Evolutionary conservation across 768 basidiomycete species (phyloP).

Genomic region (Pisolithus albus): DNA sequence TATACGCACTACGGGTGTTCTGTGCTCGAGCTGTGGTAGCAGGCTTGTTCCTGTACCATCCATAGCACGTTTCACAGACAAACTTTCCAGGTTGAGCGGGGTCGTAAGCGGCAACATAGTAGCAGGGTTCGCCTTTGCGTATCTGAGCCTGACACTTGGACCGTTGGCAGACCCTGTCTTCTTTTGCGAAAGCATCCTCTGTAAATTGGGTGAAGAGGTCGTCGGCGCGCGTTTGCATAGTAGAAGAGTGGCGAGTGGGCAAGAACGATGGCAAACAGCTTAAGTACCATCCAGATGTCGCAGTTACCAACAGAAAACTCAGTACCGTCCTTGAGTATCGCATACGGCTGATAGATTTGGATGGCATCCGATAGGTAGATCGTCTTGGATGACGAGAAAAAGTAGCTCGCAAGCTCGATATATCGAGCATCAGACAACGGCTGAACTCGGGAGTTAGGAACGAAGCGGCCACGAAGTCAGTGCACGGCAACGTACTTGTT

Average conservation of each 20-base stretch:
- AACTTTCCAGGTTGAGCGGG: background rate
- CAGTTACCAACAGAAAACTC: no score
- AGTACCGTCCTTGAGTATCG: no score
- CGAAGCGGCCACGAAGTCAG: no score
- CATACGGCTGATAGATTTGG: no score
- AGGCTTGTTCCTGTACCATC: background rate
- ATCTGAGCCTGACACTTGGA: background rate
- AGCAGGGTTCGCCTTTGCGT: conserved; percentile 1
- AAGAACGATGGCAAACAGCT: background rate
- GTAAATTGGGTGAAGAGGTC: conserved; percentile 5
- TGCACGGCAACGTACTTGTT: no score
- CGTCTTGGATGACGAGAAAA: background rate
- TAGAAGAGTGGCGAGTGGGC: background rate
- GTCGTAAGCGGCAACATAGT: background rate
- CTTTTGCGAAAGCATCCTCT: conserved; percentile 1
- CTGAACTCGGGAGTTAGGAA: no score
- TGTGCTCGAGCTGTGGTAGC: background rate
- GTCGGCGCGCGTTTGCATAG: background rate
- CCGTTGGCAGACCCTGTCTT: background rate
- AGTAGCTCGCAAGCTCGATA: no score
- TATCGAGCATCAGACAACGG: no score
- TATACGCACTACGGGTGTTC: background rate
- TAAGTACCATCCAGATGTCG: background rate
- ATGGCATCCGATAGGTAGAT: no score
- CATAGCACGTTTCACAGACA: conserved; percentile 2